phyloP scores from a whole-genome alignment of 1,139 yeast genomes.

The Nakaseomyces sp. region DNA sequence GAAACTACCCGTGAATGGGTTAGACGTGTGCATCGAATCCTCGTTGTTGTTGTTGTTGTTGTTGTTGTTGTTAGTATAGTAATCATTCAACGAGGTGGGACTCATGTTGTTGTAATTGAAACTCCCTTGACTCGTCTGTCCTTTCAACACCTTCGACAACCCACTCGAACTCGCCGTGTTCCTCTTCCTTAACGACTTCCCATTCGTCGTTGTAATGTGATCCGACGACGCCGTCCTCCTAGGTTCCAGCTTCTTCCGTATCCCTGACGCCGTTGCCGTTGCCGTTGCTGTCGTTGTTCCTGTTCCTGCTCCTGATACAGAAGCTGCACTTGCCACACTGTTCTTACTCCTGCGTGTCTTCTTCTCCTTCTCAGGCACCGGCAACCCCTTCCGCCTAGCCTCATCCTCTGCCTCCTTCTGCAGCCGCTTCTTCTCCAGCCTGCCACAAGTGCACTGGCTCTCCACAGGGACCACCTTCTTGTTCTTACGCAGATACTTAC shows the following conservation, averaged over 20 bases:
- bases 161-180: conserved; percentile 1
- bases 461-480: conserved; percentile 52
- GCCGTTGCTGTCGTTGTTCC: too few species aligned
- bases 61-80: too few species aligned
- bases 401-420: conserved; percentile 39
- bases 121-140: neutral
- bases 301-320: too few species aligned
- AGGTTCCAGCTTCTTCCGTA: neutral
- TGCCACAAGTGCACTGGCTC: conserved; percentile 63
- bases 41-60: neutral
- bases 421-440: conserved; percentile 32
- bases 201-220: neutral
- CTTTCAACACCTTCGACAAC: conserved; percentile 1
- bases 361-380: conserved; percentile 3
- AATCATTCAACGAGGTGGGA: conserved; percentile 1
- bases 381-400: conserved; percentile 32
- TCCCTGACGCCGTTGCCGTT: neutral
- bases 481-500: conserved; percentile 68
- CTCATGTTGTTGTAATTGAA: neutral
- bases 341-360: neutral
- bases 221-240: neutral
- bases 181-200: conserved; percentile 2
- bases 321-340: neutral
- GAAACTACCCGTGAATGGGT: conserved; percentile 5
- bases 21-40: neutral